A percentile compares a stretch with the other conserved stretches of the same genome.
These are phyloP conservation scores for Alternaria tenuissima DNA, from an alignment of 2,329 filamentous ascomycete species.

Conservation along the genomic window DNA sequence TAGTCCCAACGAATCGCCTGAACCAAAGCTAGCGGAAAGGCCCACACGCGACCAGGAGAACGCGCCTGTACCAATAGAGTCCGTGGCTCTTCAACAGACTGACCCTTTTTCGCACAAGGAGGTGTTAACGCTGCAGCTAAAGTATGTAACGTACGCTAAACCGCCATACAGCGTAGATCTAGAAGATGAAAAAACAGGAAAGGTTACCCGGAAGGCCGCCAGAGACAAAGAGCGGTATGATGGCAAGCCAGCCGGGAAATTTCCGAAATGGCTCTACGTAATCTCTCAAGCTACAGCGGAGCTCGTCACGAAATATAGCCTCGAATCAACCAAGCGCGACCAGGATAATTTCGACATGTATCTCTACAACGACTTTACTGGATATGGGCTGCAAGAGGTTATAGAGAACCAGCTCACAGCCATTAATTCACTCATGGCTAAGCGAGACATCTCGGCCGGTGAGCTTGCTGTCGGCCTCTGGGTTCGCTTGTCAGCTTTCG, in stretches of 20 bases:
- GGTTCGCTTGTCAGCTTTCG: slow-evolving; percentile 16
- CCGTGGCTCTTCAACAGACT: background rate
- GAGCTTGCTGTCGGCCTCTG: slow-evolving; percentile 16
- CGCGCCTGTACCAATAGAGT: background rate
- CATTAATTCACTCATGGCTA: slow-evolving; percentile 14
- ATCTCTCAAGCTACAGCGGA: slow-evolving; percentile 9
- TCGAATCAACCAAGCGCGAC: slow-evolving; percentile 14
- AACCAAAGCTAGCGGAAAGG: background rate
- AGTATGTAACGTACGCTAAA: slow-evolving; percentile 2
- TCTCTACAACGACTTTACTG: slow-evolving; percentile 14
- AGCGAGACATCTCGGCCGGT: slow-evolving; percentile 2
- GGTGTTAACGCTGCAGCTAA: slow-evolving; percentile 2
- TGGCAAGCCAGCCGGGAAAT: slow-evolving; percentile 8
- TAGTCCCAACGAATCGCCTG: background rate
- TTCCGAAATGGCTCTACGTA: slow-evolving; percentile 12
- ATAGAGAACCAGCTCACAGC: slow-evolving; percentile 11
- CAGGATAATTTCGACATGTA: slow-evolving; percentile 14
- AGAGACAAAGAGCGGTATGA: background rate
- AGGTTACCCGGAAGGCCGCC: background rate
- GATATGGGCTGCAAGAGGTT: slow-evolving; percentile 12
- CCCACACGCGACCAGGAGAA: background rate
- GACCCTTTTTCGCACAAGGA: background rate
- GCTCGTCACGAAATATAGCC: slow-evolving; percentile 7
- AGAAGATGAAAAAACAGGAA: too few relatives aligned
- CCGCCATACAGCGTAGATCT: background rate